These are phyloP conservation scores for Malus orientalis DNA, from an alignment of 306 rosid genomes.

Conservation along the genomic window DNA sequence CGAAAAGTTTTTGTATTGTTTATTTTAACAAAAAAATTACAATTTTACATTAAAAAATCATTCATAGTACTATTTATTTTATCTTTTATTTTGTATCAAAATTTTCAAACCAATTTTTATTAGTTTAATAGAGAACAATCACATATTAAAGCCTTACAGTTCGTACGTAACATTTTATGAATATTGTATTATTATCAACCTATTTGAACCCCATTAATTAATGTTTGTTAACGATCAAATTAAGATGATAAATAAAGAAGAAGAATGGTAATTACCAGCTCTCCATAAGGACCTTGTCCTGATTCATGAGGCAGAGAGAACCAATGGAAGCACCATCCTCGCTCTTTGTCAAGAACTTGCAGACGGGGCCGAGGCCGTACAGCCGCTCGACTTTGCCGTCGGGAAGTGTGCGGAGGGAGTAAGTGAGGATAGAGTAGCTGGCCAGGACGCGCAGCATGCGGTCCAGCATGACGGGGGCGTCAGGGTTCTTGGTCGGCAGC, in stretches of 20 bases:
- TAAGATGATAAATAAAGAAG: not conserved
- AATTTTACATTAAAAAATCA: no score
- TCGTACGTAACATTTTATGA: no score
- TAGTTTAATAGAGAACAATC: no score
- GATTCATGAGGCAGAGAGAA: slow-evolving; percentile 79
- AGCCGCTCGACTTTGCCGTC: slow-evolving; percentile 61
- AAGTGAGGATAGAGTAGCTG: slow-evolving; percentile 53
- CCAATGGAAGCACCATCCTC: slow-evolving; percentile 86
- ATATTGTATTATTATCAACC: no score
- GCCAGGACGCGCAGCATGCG: slow-evolving; percentile 77
- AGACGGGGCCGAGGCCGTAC: slow-evolving; percentile 75
- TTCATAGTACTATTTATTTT: no score
- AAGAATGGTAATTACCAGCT: slow-evolving; percentile 57
- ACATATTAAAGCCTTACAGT: no score
- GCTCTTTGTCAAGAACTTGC: slow-evolving; percentile 68
- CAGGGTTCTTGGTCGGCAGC: slow-evolving; percentile 60
- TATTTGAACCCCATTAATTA: no score
- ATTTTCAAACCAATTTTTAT: no score
- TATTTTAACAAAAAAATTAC: no score
- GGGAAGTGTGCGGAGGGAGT: slow-evolving; percentile 26
- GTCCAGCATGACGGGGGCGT: slow-evolving; percentile 59
- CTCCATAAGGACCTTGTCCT: slow-evolving; percentile 89
- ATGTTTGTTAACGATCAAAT: not conserved
- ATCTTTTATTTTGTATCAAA: no score
- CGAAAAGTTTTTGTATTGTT: no score